Evolutionary conservation across 2,329 filamentous ascomycete genomes (phyloP).

Genomic region (Paraphoma chrysanthemicola): DNA sequence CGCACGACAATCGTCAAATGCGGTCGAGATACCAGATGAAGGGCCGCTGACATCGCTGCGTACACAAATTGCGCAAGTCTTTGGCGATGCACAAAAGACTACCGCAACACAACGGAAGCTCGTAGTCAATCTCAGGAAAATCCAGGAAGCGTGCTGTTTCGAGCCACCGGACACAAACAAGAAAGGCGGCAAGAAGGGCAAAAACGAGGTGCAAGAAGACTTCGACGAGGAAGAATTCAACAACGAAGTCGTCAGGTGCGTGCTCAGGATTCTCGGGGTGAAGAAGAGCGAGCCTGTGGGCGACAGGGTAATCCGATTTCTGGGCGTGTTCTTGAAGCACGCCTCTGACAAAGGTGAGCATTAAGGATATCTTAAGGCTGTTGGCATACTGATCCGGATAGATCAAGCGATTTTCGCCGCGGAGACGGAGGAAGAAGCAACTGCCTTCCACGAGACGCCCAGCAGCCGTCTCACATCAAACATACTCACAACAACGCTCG

Average conservation of each 20-base stretch:
- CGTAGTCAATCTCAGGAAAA: constrained; percentile 83
- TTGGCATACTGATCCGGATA: constrained; percentile 18
- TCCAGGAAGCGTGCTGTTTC: constrained; percentile 82
- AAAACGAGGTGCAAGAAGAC: constrained; percentile 60
- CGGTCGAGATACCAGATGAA: constrained; percentile 70
- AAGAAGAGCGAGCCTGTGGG: constrained; percentile 92
- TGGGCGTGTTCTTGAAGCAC: constrained; percentile 84
- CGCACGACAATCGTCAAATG: constrained; percentile 49
- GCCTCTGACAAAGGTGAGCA: constrained; percentile 64
- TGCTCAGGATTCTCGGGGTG: constrained; percentile 81
- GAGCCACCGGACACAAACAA: constrained; percentile 61
- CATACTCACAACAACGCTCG: constrained; percentile 75
- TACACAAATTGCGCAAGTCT: constrained; percentile 69
- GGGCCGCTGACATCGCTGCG: constrained; percentile 74
- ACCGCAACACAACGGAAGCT: constrained; percentile 91
- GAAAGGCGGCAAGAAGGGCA: constrained; percentile 41
- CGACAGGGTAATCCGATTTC: constrained; percentile 83
- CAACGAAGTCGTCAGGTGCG: constrained; percentile 80
- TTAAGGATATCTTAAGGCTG: not conserved
- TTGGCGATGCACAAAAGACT: constrained; percentile 76
- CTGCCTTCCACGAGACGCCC: constrained; percentile 80
- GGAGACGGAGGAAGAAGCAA: constrained; percentile 69
- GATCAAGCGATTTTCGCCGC: constrained; percentile 41
- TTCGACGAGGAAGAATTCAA: constrained; percentile 90
- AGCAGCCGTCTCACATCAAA: constrained; percentile 78